Base-by-base conservation (phyloP, 192 early-diverging fungal genomes). In the Mycoemilia scoparia region DNA sequence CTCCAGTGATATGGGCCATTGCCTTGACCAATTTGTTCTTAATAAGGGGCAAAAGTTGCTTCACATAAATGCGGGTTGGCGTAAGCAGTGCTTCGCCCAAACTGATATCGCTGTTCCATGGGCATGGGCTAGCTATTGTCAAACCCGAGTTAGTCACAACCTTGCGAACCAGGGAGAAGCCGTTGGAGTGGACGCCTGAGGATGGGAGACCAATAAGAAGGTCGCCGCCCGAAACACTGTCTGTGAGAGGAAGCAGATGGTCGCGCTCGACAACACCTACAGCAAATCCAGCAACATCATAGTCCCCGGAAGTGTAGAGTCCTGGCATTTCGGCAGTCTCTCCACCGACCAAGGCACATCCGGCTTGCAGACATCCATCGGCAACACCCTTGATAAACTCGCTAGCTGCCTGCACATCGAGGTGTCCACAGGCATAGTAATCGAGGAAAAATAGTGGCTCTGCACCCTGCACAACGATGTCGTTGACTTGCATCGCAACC, bases 281-380 rank as follows among this genome's bases (percentile, higher is more conserved):
- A 4, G 85, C 83, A 51, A 98, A 98, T 16, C 95, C 95, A 18
- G 95, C 95, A 14, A 87, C 71, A 50, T 98, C 95, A 41, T 82
- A 82, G 43, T 81, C 82, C 16, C 86, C 87, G 30, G 56, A 45
- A 16, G 69, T 46, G 46, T 96, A 98, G 43, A 98, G 70, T 29
- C 91, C 89, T 8, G 95, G 95, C 95, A 99, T 99, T 49, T 99
- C 95, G 6, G 95, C 84, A 13, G 95, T 99, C 64, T 99, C 95
- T 20, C 95, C 95, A 41, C 95, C 95, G 38, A 99, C 74, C 37
- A 99, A 74, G 25, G 95, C 95, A 38, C 85, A 89, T 12, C 82
- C 82, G 3, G 88, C 69, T 39, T 87, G 62, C 21, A 70, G 45
- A 57, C 95, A 99, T 5, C 91, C 95, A n/a, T 76, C 70, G 17